These are phyloP conservation scores for Yarrowia galli DNA, from an alignment of 1,139 yeast genomes.

Conservation along the genomic window DNA sequence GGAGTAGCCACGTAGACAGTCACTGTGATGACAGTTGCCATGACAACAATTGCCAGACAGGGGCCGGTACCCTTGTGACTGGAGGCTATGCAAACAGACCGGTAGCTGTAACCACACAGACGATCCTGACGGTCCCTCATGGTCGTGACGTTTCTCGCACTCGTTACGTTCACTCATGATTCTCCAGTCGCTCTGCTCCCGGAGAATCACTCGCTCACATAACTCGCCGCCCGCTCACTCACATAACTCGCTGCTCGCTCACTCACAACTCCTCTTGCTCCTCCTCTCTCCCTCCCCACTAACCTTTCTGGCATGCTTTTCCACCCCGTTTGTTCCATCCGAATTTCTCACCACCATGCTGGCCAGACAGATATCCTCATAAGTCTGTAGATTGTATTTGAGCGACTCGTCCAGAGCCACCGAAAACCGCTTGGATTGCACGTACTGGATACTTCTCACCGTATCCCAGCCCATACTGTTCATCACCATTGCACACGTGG, in stretches of 20 bases:
- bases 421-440: constrained; percentile 48
- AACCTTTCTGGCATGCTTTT: constrained; percentile 14
- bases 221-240: too few species aligned
- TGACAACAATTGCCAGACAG: too few species aligned
- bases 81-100: too few species aligned
- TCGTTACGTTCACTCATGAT: background rate
- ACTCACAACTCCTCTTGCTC: constrained; percentile 16
- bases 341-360: constrained; percentile 11
- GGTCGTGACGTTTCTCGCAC: too few species aligned
- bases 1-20: too few species aligned
- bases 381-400: constrained; percentile 46
- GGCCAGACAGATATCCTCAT: constrained; percentile 44
- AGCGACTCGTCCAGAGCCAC: constrained; percentile 45
- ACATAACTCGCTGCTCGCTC: too few species aligned
- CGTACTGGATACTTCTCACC: constrained; percentile 47
- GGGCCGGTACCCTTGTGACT: too few species aligned
- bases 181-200: background rate
- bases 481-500: constrained; percentile 45
- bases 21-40: too few species aligned
- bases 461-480: constrained; percentile 40
- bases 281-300: constrained; percentile 14
- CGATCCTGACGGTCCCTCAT: too few species aligned
- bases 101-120: too few species aligned
- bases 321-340: background rate
- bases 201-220: too few species aligned